Conservation (phyloP, 2,329 filamentous ascomycete species). For the Chrysoporthe deuterocubensis region DNA sequence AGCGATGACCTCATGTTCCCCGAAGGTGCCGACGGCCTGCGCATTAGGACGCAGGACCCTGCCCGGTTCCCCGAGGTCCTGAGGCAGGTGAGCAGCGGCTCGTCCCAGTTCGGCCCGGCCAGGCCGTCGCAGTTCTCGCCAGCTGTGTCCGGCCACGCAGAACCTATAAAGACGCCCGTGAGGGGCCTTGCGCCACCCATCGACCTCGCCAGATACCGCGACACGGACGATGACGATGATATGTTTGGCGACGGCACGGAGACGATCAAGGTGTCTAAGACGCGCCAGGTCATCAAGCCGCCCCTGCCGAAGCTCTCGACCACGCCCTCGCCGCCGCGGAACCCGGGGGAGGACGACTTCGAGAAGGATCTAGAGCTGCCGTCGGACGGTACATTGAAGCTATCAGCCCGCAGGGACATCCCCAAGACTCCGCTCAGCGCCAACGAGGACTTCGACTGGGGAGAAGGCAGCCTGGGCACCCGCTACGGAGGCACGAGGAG, state of each 20-base stretch:
- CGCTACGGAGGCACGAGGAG: slow-evolving; percentile 85
- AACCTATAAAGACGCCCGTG: slow-evolving; percentile 22
- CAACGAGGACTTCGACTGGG: slow-evolving; percentile 88
- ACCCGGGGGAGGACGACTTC: slow-evolving; percentile 64
- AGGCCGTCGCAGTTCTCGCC: slow-evolving; percentile 37
- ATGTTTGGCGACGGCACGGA: slow-evolving; percentile 66
- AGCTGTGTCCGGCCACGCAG: slow-evolving; percentile 30
- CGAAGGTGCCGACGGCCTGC: slow-evolving; percentile 59
- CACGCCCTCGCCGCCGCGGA: slow-evolving; percentile 13
- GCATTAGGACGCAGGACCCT: slow-evolving; percentile 66
- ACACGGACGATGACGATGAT: slow-evolving; percentile 63
- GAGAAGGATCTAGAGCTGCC: slow-evolving; percentile 76
- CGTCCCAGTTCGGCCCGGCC: slow-evolving; percentile 56
- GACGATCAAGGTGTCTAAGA: slow-evolving; percentile 72
- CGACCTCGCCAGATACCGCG: slow-evolving; percentile 67
- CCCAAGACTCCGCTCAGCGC: slow-evolving; percentile 62
- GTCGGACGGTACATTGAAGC: slow-evolving; percentile 65
- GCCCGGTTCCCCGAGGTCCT: slow-evolving; percentile 69
- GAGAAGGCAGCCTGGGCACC: slow-evolving; percentile 89
- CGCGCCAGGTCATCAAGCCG: slow-evolving; percentile 59
- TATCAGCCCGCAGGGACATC: slow-evolving; percentile 65
- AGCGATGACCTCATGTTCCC: slow-evolving; percentile 77
- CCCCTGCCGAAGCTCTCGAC: slow-evolving; percentile 53
- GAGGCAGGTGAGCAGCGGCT: slow-evolving; percentile 60
- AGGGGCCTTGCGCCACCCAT: slow-evolving; percentile 48